Evolutionary conservation across 116 monocot genomes (phyloP).

Genomic region (Papilionanthe hybrid): DNA sequence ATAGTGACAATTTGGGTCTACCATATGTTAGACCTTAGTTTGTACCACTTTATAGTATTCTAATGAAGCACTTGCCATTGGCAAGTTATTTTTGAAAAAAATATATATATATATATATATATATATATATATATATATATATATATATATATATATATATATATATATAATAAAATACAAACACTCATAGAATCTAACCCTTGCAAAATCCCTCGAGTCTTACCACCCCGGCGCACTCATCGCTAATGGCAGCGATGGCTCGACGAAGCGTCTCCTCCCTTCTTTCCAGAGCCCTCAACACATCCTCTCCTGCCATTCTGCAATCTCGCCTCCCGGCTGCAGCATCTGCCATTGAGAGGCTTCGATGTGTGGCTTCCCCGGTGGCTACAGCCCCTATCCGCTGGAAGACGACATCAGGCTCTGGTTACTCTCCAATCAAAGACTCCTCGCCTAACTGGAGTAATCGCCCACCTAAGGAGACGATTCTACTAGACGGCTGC

Average conservation of each 20-base stretch:
- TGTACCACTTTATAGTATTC: too few species aligned
- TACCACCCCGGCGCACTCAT: too few species aligned
- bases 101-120: too few species aligned
- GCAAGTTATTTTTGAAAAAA: too few species aligned
- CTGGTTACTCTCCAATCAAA: constrained; percentile 82
- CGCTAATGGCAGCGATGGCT: constrained; percentile 25
- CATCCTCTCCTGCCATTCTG: constrained; percentile 9
- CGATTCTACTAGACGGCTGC: constrained; percentile 93
- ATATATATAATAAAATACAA: too few species aligned
- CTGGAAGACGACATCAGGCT: constrained; percentile 60
- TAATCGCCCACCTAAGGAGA: constrained; percentile 92
- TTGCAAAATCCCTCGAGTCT: too few species aligned
- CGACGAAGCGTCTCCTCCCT: constrained; percentile 27
- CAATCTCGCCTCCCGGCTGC: background rate
- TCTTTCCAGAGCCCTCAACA: constrained; percentile 13
- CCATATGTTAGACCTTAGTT: too few species aligned
- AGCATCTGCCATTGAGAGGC: constrained; percentile 7
- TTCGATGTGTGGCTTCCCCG: background rate
- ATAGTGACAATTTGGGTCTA: too few species aligned
- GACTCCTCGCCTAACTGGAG: constrained; percentile 89
- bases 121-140: too few species aligned
- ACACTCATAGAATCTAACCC: too few species aligned
- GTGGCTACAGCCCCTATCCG: constrained; percentile 16
- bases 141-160: too few species aligned
- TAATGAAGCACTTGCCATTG: too few species aligned